These are phyloP conservation scores for Zelopaecilomyces penicillatus DNA, from an alignment of 2,329 filamentous ascomycete species.

Conservation along the genomic window DNA sequence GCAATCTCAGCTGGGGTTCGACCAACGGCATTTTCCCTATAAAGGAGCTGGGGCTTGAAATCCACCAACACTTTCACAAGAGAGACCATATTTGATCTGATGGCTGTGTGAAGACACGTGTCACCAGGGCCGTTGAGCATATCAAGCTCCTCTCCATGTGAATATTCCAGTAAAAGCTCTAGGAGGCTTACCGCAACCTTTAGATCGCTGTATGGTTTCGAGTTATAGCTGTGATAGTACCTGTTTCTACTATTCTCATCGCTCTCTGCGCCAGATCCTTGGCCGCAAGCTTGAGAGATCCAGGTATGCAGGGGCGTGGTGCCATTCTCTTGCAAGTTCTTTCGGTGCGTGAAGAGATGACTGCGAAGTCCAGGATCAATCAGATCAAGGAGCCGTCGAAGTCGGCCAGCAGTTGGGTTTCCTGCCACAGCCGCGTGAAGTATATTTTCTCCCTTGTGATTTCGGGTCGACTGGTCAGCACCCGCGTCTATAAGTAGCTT, in stretches of 20 bases:
- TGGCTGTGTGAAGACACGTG: conserved; percentile 53
- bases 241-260: conserved; percentile 9
- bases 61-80: conserved; percentile 41
- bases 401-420: conserved; percentile 23
- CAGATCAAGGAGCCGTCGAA: conserved; percentile 45
- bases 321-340: conserved; percentile 39
- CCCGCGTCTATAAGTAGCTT: conserved; percentile 58
- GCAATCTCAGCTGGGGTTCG: conserved; percentile 63
- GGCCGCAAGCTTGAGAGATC: conserved; percentile 30
- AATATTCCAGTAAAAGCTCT: conserved; percentile 43
- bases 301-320: conserved; percentile 57
- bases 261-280: conserved; percentile 3
- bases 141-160: conserved; percentile 46
- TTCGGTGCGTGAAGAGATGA: conserved; percentile 52
- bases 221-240: conserved; percentile 4
- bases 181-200: conserved; percentile 34
- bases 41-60: conserved; percentile 49
- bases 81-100: conserved; percentile 28
- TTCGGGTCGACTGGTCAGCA: conserved; percentile 59
- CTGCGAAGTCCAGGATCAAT: conserved; percentile 49
- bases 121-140: conserved; percentile 58
- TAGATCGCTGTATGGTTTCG: conserved; percentile 16
- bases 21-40: conserved; percentile 68
- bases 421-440: conserved; percentile 48
- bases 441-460: conserved; percentile 56